Evolutionary conservation across 1,284 basidiomycete genomes (phyloP).

Genomic region (Taiwanofungus camphoratus): DNA sequence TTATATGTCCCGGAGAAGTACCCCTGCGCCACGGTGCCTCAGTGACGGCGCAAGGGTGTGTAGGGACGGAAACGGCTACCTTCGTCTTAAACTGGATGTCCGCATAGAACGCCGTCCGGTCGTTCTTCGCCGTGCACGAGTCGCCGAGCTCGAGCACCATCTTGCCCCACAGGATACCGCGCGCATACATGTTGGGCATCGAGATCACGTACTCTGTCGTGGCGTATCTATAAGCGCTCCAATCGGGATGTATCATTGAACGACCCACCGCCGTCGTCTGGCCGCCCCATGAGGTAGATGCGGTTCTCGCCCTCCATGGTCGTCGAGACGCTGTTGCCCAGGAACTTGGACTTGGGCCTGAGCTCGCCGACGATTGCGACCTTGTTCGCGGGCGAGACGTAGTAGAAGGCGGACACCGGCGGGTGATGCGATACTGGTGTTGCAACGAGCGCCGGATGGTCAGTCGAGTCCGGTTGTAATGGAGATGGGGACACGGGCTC

Average conservation of each 20-base stretch:
- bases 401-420: conserved; percentile 96
- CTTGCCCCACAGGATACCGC: conserved; percentile 96
- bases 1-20: conserved; percentile 99
- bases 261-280: conserved; percentile 78
- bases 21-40: conserved; percentile 45
- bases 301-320: conserved; percentile 96
- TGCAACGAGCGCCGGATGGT: not conserved
- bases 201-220: conserved; percentile 83
- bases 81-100: conserved; percentile 99
- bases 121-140: conserved; percentile 81
- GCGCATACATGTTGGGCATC: conserved; percentile 98
- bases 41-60: not conserved
- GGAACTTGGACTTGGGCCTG: conserved; percentile 91
- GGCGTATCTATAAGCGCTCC: not conserved
- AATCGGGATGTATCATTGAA: too few relatives aligned
- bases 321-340: conserved; percentile 94
- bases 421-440: conserved; percentile 86
- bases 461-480: not conserved
- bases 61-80: conserved; percentile 32
- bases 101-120: conserved; percentile 67
- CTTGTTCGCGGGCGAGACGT: conserved; percentile 89
- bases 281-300: conserved; percentile 72
- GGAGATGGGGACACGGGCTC: conserved; percentile 9
- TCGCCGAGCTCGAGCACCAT: conserved; percentile 98
- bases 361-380: conserved; percentile 87